Evolutionary conservation across 1,284 basidiomycete genomes (phyloP).

Genomic region (Neotropicomus parvogracilis): DNA sequence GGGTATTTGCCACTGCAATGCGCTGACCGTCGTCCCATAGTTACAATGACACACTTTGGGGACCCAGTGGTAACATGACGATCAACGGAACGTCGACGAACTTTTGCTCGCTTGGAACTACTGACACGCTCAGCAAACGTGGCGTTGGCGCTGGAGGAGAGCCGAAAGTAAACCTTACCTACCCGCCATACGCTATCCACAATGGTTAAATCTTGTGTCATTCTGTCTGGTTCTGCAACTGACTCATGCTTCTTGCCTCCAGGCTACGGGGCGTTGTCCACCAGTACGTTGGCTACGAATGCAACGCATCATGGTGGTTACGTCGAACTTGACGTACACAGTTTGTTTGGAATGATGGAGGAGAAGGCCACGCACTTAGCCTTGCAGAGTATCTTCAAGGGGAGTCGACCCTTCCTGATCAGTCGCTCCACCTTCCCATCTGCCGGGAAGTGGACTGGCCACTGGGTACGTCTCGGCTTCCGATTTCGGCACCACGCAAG

Average conservation of each 20-base stretch:
- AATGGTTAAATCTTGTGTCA: constrained; percentile 44
- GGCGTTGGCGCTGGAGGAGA: constrained; percentile 42
- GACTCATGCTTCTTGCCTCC: background rate
- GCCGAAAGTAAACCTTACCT: constrained; percentile 46
- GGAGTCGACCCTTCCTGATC: constrained; percentile 44
- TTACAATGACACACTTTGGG: constrained; percentile 60
- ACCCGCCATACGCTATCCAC: constrained; percentile 68
- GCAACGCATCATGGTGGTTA: constrained; percentile 40
- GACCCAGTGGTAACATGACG: constrained; percentile 71
- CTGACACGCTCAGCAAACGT: constrained; percentile 16
- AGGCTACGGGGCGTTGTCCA: constrained; percentile 29
- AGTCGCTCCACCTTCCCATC: constrained; percentile 52
- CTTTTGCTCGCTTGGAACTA: constrained; percentile 21
- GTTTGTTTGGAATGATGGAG: constrained; percentile 42
- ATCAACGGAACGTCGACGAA: constrained; percentile 64
- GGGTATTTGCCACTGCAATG: background rate
- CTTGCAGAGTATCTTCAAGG: constrained; percentile 31
- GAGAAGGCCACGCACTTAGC: constrained; percentile 37
- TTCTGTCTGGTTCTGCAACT: background rate
- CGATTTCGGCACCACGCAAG: background rate
- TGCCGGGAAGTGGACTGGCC: constrained; percentile 60
- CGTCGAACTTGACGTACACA: constrained; percentile 41
- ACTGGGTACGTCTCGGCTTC: constrained; percentile 42
- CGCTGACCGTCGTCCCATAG: constrained; percentile 33
- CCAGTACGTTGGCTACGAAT: constrained; percentile 36